Base-by-base conservation (phyloP, 139 green algal genomes). In the Tetratostichococcus sp. region DNA sequence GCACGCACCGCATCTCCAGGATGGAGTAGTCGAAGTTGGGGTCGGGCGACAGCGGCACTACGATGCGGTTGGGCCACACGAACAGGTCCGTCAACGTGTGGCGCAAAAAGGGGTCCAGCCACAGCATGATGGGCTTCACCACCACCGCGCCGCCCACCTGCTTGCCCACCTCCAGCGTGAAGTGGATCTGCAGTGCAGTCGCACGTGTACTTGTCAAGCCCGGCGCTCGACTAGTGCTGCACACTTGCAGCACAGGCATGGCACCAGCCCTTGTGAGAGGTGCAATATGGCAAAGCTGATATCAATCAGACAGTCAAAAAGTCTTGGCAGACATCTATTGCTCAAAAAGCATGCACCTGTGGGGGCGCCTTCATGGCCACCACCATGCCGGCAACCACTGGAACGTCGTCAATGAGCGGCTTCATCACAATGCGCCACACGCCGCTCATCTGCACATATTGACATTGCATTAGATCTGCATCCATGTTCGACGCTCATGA, bases 51-150 rank as follows among this genome's bases (percentile, higher is more conserved):
- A 90, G 82, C 19, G 86, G 86, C 14, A 91, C 57, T 4, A 91
- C 85, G 23, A 90, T 75, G 57, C 86, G 84, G 35, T 83, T 83
- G n/a, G 86, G 86, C 86, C 86, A 91, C 42, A 91, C 82, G 65
- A 91, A 25, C 73, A 91, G 80, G 43, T 76, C 66, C 14, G 71
- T 65, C 5, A 91, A 58, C 17, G 80, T 86, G 17, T 83, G 70
- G 1, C 85, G 68, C 26, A 91, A 65, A 72, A 91, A 91, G 42
- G 85, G 84, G 70, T 90, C 85, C 67, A 91, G 82, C 86, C 84
- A 89, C 22, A 82, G 50, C 42, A 71, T 74, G n/a, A 90, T 69
- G 17, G 79, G 70, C 23, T 78, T 79, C 1, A 84, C 86, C 21
- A 76, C 72, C 34, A 73, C 72, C 23, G 39, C 33, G 58, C 82